Evolutionary conservation across 768 basidiomycete genomes (phyloP).

Genomic region (Clavulina sp.): DNA sequence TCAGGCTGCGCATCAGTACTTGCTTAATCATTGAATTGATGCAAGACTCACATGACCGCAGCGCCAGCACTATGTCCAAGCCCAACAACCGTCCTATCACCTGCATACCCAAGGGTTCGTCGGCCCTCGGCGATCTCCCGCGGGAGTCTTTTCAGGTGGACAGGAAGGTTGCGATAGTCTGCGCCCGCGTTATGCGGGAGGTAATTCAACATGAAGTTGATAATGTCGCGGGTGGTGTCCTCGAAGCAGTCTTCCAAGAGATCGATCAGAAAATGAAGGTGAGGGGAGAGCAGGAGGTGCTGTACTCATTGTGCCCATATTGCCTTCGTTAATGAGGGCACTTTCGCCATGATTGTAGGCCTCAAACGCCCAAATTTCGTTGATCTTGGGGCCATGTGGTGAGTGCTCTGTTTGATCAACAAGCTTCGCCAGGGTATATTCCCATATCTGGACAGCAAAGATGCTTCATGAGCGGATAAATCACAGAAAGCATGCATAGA

Average conservation of each 20-base stretch:
- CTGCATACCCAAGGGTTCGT: constrained; percentile 27
- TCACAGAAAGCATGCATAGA: background rate
- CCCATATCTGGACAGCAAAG: no score
- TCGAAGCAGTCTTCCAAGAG: constrained; percentile 80
- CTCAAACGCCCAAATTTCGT: constrained; percentile 74
- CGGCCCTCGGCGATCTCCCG: constrained; percentile 27
- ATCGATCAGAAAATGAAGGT: no score
- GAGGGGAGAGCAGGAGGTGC: no score
- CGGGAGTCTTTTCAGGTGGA: constrained; percentile 33
- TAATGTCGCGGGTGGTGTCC: constrained; percentile 60
- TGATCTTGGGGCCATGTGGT: constrained; percentile 27
- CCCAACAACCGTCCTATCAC: constrained; percentile 35
- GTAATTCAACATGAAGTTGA: constrained; percentile 55
- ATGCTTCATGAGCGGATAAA: no score
- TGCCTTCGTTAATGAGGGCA: constrained; percentile 44
- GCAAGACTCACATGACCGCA: constrained; percentile 43
- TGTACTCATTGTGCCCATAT: constrained; percentile 43
- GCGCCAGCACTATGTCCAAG: constrained; percentile 81
- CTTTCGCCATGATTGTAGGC: constrained; percentile 74
- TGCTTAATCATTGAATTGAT: no score
- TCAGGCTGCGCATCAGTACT: no score
- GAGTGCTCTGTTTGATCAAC: constrained; percentile 22
- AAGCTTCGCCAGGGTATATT: constrained; percentile 41
- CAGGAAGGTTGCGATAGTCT: constrained; percentile 34
- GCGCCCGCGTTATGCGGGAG: constrained; percentile 28